These are phyloP conservation scores for Ascochyta koolunga DNA, from an alignment of 2,329 filamentous ascomycete genomes.

Conservation along the genomic window DNA sequence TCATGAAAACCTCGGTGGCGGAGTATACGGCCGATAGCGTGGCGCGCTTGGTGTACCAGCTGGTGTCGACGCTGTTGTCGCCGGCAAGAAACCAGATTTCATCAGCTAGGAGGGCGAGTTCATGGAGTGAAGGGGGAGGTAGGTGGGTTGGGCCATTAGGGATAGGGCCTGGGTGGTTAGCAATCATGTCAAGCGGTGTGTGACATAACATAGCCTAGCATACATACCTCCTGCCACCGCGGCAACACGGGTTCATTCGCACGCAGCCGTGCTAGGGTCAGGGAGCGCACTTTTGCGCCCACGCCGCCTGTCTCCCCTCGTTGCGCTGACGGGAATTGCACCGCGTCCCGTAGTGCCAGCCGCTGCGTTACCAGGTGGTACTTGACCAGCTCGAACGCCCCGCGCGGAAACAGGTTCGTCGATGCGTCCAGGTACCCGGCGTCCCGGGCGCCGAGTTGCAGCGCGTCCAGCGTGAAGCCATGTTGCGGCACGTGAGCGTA, in stretches of 20 bases:
- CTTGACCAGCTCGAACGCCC: slow-evolving; percentile 79
- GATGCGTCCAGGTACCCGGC: slow-evolving; percentile 87
- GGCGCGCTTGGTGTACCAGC: slow-evolving; percentile 82
- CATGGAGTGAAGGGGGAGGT: slow-evolving; percentile 77
- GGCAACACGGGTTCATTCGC: slow-evolving; percentile 75
- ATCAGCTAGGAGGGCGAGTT: slow-evolving; percentile 82
- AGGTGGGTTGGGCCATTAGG: slow-evolving; percentile 83
- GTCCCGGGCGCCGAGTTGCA: slow-evolving; percentile 80
- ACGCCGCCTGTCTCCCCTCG: slow-evolving; percentile 53
- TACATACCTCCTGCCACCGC: slow-evolving; percentile 82
- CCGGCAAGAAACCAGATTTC: slow-evolving; percentile 90
- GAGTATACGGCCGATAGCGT: slow-evolving; percentile 72
- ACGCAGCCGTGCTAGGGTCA: slow-evolving; percentile 78
- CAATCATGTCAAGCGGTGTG: background rate
- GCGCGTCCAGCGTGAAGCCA: slow-evolving; percentile 78
- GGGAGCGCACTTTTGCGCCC: slow-evolving; percentile 68
- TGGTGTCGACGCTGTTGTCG: slow-evolving; percentile 79
- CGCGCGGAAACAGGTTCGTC: slow-evolving; percentile 78
- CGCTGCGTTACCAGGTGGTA: slow-evolving; percentile 77
- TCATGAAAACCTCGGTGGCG: slow-evolving; percentile 86
- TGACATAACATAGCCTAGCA: slow-evolving; percentile 61
- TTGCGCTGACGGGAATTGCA: no score
- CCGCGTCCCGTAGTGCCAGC: slow-evolving; percentile 59
- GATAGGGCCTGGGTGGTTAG: slow-evolving; percentile 74
- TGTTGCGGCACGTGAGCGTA: slow-evolving; percentile 77